phyloP scores from a whole-genome alignment of 73 alveolate species.

The Tetrahymena thermophila region DNA sequence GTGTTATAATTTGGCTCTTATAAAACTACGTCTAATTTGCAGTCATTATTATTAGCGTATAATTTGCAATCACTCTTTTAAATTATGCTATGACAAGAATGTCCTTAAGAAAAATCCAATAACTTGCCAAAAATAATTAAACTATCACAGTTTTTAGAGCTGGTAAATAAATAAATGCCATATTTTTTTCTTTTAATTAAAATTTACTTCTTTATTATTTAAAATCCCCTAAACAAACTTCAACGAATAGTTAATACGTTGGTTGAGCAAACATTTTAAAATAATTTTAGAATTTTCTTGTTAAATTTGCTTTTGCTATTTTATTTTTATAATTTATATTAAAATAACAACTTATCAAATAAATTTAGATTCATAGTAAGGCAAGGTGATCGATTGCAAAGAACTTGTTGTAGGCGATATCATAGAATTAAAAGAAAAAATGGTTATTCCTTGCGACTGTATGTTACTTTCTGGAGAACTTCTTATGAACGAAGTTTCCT shows the following conservation, averaged over 20 bases:
- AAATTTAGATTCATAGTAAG: not conserved
- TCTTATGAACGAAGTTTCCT: slow-evolving; percentile 75
- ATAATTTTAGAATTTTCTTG: no score
- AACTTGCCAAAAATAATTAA: not conserved
- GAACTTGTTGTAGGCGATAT: slow-evolving; percentile 44
- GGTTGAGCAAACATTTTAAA: no score
- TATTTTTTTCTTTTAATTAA: slow-evolving; percentile 4
- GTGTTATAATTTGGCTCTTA: not conserved
- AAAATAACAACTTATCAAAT: slow-evolving; percentile 46
- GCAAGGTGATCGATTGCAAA: slow-evolving; percentile 1
- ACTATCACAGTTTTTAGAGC: not conserved
- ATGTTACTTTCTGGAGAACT: slow-evolving; percentile 63
- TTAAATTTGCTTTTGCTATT: no score
- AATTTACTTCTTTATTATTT: slow-evolving; percentile 41
- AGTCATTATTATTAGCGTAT: not conserved
- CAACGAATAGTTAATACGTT: no score
- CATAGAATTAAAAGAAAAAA: slow-evolving; percentile 14
- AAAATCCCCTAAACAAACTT: no score
- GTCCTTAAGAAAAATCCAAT: not conserved
- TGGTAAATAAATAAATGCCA: not conserved
- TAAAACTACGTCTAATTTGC: slow-evolving; percentile 22
- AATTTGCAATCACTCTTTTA: not conserved
- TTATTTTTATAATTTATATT: not conserved
- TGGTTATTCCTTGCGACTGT: slow-evolving; percentile 75
- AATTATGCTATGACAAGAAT: not conserved